Conservation (phyloP, 306 rosid species). For the Argentina anserina region DNA sequence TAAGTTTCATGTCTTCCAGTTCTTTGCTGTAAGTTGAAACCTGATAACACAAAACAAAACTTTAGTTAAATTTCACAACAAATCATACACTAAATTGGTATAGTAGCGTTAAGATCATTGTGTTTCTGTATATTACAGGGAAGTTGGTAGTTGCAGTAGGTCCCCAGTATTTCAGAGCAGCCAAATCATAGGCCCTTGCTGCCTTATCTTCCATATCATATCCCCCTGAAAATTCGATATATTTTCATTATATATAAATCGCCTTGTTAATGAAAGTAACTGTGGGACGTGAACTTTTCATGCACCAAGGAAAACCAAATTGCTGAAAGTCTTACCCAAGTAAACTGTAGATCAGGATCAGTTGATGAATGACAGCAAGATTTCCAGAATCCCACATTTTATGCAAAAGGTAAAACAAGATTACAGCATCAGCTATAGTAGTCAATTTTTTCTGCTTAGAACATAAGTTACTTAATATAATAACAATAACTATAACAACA, state of each 20-base stretch:
- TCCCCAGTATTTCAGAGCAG: slow-evolving; percentile 98
- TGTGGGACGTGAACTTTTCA: too few relatives aligned
- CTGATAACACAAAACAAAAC: slow-evolving; percentile 30
- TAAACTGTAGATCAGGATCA: slow-evolving; percentile 60
- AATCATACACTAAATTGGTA: background rate
- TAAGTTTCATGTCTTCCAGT: slow-evolving; percentile 86
- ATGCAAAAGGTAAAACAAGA: slow-evolving; percentile 54
- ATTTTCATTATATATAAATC: background rate
- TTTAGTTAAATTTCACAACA: background rate
- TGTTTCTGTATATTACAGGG: slow-evolving; percentile 49
- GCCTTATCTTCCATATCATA: slow-evolving; percentile 99
- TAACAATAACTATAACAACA: background rate
- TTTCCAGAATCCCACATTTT: slow-evolving; percentile 44
- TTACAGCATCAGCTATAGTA: slow-evolving; percentile 31
- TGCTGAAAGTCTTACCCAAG: slow-evolving; percentile 53
- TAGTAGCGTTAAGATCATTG: background rate
- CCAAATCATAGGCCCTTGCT: slow-evolving; percentile 97
- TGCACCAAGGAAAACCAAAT: background rate
- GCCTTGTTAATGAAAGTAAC: background rate
- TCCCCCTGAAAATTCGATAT: slow-evolving; percentile 57
- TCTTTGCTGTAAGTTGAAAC: slow-evolving; percentile 67
- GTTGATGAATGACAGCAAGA: slow-evolving; percentile 34
- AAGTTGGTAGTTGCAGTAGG: slow-evolving; percentile 90
- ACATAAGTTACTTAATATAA: slow-evolving; percentile 5
- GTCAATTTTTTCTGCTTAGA: slow-evolving; percentile 39